Percentiles rank a stretch among this genome's conserved stretches.
phyloP scores from a whole-genome alignment of 2,329 filamentous ascomycete species.

The Akanthomyces muscarius region DNA sequence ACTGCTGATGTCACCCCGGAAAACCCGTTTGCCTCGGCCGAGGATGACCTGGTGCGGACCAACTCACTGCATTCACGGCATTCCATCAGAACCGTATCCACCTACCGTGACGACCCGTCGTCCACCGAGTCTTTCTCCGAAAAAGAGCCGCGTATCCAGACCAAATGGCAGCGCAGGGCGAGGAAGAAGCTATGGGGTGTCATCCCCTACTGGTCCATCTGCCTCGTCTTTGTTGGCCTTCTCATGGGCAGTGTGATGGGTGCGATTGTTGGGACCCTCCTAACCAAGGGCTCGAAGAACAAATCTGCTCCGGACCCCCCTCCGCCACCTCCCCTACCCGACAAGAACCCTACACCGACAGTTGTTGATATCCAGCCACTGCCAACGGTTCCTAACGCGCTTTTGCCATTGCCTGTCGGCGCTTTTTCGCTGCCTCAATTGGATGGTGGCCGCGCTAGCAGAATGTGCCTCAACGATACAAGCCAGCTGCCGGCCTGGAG shows the following conservation, averaged over 20 bases:
- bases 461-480: conserved; percentile 54
- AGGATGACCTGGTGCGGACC: conserved; percentile 49
- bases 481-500: conserved; percentile 58
- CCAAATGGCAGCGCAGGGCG: conserved; percentile 52
- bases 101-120: conserved; percentile 48
- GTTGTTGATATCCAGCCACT: conserved; percentile 49
- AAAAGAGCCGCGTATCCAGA: conserved; percentile 37
- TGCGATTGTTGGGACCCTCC: conserved; percentile 50
- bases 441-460: conserved; percentile 45
- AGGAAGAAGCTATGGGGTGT: conserved; percentile 55
- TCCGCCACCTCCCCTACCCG: conserved; percentile 18
- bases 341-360: conserved; percentile 34
- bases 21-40: conserved; percentile 57
- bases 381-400: conserved; percentile 44
- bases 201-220: conserved; percentile 59
- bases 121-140: conserved; percentile 43
- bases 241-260: conserved; percentile 54
- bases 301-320: not conserved
- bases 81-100: conserved; percentile 44
- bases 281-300: conserved; percentile 24
- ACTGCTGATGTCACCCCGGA: conserved; percentile 58
- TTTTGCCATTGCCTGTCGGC: conserved; percentile 52
- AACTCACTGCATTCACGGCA: conserved; percentile 36
- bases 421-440: conserved; percentile 53
- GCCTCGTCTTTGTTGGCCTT: conserved; percentile 44